A percentile compares a stretch with the other conserved stretches of the same genome.
These are phyloP conservation scores for Citrus inodora DNA, from an alignment of 345 rosid species.

Conservation along the genomic window DNA sequence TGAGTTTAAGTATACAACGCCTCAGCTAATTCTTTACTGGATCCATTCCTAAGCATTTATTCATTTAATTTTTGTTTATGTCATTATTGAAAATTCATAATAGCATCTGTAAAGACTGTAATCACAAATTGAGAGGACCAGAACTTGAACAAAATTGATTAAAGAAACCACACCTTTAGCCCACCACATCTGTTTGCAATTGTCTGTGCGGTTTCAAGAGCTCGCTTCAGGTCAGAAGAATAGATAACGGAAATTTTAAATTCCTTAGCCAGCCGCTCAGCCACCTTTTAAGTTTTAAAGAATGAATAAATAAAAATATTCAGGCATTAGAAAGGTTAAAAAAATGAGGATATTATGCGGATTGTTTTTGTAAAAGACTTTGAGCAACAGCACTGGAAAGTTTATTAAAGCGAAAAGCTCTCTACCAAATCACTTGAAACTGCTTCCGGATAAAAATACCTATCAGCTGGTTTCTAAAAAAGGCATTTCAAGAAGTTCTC, in stretches of 20 bases:
- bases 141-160: background rate
- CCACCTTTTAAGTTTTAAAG: conserved; percentile 40
- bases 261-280: conserved; percentile 59
- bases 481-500: background rate
- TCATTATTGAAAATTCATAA: background rate
- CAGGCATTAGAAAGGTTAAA: background rate
- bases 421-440: background rate
- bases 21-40: background rate
- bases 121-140: background rate
- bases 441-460: background rate
- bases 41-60: background rate
- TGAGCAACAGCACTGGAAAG: background rate
- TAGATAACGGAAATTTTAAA: conserved; percentile 56
- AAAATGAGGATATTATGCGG: background rate
- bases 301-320: background rate
- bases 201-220: conserved; percentile 66
- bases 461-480: background rate
- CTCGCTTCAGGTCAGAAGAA: conserved; percentile 88
- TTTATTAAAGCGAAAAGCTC: background rate
- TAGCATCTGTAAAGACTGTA: background rate
- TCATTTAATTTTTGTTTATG: background rate
- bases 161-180: conserved; percentile 38
- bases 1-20: background rate
- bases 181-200: conserved; percentile 65
- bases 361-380: background rate